Percentiles rank a stretch among this genome's conserved stretches.
Conservation (phyloP, 2,329 filamentous ascomycete species). For the Bimuria novae-zelandiae region DNA sequence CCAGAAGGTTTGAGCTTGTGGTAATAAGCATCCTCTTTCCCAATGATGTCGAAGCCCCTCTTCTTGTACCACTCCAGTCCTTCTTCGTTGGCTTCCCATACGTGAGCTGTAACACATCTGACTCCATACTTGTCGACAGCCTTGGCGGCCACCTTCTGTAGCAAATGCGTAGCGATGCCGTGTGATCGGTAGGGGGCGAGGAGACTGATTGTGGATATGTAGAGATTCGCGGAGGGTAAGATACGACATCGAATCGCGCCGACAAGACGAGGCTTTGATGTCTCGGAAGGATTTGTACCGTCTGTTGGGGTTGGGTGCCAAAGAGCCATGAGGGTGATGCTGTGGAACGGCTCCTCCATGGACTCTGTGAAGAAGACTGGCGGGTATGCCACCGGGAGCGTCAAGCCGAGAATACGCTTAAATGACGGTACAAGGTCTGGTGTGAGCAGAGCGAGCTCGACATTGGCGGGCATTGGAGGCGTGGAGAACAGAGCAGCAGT, state of each 20-base stretch:
- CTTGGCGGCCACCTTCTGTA: constrained; percentile 53
- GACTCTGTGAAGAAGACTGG: constrained; percentile 65
- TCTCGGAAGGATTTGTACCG: neutral
- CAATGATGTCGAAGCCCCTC: constrained; percentile 60
- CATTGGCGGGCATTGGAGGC: constrained; percentile 51
- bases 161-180: constrained; percentile 61
- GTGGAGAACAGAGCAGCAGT: constrained; percentile 31
- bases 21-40: constrained; percentile 62
- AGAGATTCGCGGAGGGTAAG: constrained; percentile 52
- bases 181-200: constrained; percentile 63
- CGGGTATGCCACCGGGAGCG: constrained; percentile 66
- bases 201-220: constrained; percentile 65
- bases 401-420: constrained; percentile 61
- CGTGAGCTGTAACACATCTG: constrained; percentile 62
- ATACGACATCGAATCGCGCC: constrained; percentile 55
- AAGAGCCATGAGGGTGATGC: constrained; percentile 63
- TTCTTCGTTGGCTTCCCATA: constrained; percentile 66
- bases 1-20: constrained; percentile 60
- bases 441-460: constrained; percentile 59
- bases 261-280: constrained; percentile 44
- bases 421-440: constrained; percentile 59
- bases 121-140: constrained; percentile 57
- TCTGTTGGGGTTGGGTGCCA: constrained; percentile 51
- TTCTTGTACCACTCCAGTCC: constrained; percentile 64
- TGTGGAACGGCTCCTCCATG: constrained; percentile 58